phyloP scores from a whole-genome alignment of 345 rosid species.

The Camelina laxa region DNA sequence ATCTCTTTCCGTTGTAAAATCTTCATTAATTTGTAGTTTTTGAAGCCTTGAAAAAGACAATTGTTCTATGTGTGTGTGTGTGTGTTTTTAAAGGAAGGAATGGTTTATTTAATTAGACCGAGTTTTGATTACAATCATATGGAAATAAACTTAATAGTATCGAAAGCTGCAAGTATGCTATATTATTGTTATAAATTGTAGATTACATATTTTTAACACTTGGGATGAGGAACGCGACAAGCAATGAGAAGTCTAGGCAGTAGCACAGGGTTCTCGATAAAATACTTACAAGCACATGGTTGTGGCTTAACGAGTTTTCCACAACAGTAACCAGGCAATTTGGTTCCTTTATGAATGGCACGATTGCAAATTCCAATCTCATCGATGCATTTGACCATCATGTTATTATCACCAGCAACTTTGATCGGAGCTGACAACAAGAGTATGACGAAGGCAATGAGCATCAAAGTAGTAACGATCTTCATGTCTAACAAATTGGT shows the following conservation, averaged over 20 bases:
- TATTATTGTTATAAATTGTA: background rate
- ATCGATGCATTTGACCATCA: background rate
- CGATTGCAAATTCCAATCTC: background rate
- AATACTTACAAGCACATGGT: background rate
- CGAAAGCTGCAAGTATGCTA: background rate
- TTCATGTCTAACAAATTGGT: background rate
- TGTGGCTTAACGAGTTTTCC: background rate
- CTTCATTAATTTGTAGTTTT: background rate
- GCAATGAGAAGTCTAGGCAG: background rate
- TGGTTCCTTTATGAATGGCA: background rate
- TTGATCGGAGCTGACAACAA: constrained; percentile 6
- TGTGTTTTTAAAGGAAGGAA: background rate
- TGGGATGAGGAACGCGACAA: background rate
- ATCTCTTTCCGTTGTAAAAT: constrained; percentile 36
- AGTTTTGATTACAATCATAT: constrained; percentile 11
- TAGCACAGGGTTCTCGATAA: background rate
- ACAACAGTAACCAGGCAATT: constrained; percentile 8
- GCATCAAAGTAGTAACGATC: constrained; percentile 1
- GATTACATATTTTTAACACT: background rate
- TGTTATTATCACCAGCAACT: background rate
- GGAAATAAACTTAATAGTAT: constrained; percentile 2
- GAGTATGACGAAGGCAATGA: background rate
- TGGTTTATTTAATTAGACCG: background rate
- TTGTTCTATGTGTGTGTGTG: background rate
- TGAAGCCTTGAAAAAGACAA: background rate